phyloP scores from a whole-genome alignment of 805 yeast species.

The Starmerella etchellsii region DNA sequence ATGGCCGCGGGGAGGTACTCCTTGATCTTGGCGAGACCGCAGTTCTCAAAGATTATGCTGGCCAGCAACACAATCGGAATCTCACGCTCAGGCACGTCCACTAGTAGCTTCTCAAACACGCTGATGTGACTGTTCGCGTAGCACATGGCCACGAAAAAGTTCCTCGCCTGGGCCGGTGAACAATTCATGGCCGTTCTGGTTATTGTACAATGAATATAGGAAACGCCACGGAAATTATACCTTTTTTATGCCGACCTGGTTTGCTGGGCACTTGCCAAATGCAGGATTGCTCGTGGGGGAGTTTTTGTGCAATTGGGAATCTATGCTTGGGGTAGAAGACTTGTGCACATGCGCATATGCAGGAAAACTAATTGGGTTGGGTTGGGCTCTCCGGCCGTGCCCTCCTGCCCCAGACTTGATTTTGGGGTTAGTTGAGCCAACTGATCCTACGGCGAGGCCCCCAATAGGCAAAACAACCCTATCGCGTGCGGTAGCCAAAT shows the following conservation, averaged over 20 bases:
- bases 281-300: too few relatives aligned
- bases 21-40: slow-evolving; percentile 13
- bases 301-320: too few relatives aligned
- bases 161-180: slow-evolving; percentile 6
- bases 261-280: too few relatives aligned
- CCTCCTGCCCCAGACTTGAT: too few relatives aligned
- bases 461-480: too few relatives aligned
- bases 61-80: slow-evolving; percentile 13
- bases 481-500: too few relatives aligned
- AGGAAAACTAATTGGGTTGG: neutral
- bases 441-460: too few relatives aligned
- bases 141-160: slow-evolving; percentile 14
- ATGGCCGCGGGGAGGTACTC: neutral
- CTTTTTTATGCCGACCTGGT: too few relatives aligned
- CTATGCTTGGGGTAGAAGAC: too few relatives aligned
- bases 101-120: slow-evolving; percentile 12
- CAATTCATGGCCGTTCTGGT: neutral
- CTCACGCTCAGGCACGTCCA: slow-evolving; percentile 10
- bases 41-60: slow-evolving; percentile 17
- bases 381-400: neutral
- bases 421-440: too few relatives aligned
- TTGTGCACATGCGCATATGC: neutral
- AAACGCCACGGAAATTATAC: too few relatives aligned
- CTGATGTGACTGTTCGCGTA: slow-evolving; percentile 10
- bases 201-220: neutral